Percentiles rank a stretch among this genome's conserved stretches.
Evolutionary conservation across 2,329 filamentous ascomycete species (phyloP).

Genomic region (Ceratocystis smalleyi): DNA sequence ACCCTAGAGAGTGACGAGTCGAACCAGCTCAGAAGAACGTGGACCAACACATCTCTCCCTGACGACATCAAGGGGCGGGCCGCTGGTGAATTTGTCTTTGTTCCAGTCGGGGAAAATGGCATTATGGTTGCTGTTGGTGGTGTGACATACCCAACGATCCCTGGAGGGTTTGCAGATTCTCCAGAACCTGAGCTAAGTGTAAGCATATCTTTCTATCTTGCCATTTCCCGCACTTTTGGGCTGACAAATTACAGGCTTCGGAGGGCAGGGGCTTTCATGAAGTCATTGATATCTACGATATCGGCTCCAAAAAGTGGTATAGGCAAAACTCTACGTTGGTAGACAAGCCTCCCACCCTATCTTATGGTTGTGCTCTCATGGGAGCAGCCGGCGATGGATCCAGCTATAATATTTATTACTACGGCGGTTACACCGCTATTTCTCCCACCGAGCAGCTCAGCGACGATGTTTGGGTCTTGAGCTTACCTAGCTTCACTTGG

Average conservation of each 20-base stretch:
- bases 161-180: slow-evolving; percentile 30
- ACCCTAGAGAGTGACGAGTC: slow-evolving; percentile 39
- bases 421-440: slow-evolving; percentile 54
- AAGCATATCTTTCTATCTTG: neutral
- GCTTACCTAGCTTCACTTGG: slow-evolving; percentile 69
- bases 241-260: slow-evolving; percentile 20
- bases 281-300: slow-evolving; percentile 62
- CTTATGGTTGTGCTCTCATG: slow-evolving; percentile 59
- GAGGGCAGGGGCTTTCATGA: slow-evolving; percentile 57
- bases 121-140: slow-evolving; percentile 66
- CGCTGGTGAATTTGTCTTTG: slow-evolving; percentile 52
- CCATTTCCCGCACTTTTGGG: no score
- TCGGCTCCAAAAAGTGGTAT: slow-evolving; percentile 52
- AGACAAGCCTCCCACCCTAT: slow-evolving; percentile 38
- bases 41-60: slow-evolving; percentile 42
- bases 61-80: slow-evolving; percentile 37
- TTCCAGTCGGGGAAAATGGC: slow-evolving; percentile 62
- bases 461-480: slow-evolving; percentile 68
- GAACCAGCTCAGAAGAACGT: slow-evolving; percentile 33
- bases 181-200: neutral
- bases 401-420: slow-evolving; percentile 73
- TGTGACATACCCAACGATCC: slow-evolving; percentile 40
- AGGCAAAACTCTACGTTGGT: slow-evolving; percentile 43
- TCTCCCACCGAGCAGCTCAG: slow-evolving; percentile 25
- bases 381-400: slow-evolving; percentile 55